Evolutionary conservation across 352 stramenopile species (phyloP).

Genomic region (Globisporangium camurandrum): DNA sequence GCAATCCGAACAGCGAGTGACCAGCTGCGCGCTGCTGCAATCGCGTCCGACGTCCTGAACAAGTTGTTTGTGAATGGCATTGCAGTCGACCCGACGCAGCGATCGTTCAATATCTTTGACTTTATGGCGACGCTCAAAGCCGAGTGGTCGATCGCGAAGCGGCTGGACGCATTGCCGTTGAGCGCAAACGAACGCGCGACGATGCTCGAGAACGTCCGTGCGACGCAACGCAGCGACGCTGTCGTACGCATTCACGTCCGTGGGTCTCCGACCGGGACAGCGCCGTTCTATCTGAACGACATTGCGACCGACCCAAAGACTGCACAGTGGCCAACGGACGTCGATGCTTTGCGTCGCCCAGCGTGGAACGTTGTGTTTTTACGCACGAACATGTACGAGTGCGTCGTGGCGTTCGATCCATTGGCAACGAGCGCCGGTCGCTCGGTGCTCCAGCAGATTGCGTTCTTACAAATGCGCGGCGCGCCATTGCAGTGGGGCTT

Average conservation of each 20-base stretch:
- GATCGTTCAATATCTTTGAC: constrained; percentile 90
- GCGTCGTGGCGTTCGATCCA: constrained; percentile 66
- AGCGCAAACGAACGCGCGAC: constrained; percentile 34
- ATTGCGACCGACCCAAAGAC: constrained; percentile 66
- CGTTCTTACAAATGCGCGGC: constrained; percentile 61
- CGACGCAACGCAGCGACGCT: constrained; percentile 33
- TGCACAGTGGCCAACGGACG: constrained; percentile 33
- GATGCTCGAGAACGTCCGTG: constrained; percentile 55
- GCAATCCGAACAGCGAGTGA: constrained; percentile 44
- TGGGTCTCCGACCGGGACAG: constrained; percentile 40
- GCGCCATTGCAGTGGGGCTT: constrained; percentile 73
- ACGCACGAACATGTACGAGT: constrained; percentile 86
- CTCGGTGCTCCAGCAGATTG: constrained; percentile 43
- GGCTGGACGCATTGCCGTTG: constrained; percentile 43
- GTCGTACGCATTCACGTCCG: constrained; percentile 60
- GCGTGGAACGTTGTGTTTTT: constrained; percentile 83
- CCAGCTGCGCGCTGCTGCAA: constrained; percentile 21
- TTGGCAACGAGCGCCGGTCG: constrained; percentile 38
- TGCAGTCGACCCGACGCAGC: constrained; percentile 61
- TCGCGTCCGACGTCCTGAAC: constrained; percentile 33
- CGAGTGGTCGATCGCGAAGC: constrained; percentile 70
- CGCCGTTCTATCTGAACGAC: constrained; percentile 76
- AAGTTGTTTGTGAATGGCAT: constrained; percentile 87
- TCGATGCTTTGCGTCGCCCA: constrained; percentile 37
- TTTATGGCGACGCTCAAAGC: constrained; percentile 76